Conservation (phyloP, 73 alveolate species). For the Paramecium primaurelia region DNA sequence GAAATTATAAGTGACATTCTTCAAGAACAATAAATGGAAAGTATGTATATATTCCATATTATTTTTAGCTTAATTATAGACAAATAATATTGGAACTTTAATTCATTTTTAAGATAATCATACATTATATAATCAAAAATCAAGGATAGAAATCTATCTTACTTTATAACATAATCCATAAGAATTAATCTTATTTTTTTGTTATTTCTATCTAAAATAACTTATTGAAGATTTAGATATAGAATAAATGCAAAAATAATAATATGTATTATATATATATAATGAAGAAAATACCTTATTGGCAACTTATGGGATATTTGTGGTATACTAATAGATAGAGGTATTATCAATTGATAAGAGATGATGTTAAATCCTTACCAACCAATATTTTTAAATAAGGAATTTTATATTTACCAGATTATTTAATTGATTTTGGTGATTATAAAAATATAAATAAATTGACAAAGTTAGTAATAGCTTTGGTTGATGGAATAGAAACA, state of each 20-base stretch:
- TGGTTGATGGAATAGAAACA: background rate
- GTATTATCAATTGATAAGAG: background rate
- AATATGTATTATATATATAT: background rate
- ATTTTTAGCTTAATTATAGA: background rate
- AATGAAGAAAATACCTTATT: background rate
- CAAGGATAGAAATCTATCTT: background rate
- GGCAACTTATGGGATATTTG: background rate
- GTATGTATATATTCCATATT: background rate
- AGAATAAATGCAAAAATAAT: slow-evolving; percentile 1
- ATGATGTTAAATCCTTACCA: background rate
- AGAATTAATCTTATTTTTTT: background rate
- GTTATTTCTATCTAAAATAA: slow-evolving; percentile 15
- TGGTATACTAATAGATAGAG: slow-evolving; percentile 19
- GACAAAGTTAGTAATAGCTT: background rate
- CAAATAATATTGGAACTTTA: background rate
- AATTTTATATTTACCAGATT: background rate
- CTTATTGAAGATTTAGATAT: slow-evolving; percentile 12
- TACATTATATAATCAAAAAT: background rate
- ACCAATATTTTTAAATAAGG: background rate
- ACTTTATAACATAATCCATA: background rate
- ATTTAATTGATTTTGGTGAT: background rate
- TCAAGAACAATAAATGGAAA: background rate
- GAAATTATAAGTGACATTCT: background rate
- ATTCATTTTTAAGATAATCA: slow-evolving; percentile 12
- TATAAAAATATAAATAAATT: background rate